Evolutionary conservation across 345 rosid genomes (phyloP), one percentile per base, ranked within the genome.

Genomic region (Excoecaria cochinchinensis): DNA sequence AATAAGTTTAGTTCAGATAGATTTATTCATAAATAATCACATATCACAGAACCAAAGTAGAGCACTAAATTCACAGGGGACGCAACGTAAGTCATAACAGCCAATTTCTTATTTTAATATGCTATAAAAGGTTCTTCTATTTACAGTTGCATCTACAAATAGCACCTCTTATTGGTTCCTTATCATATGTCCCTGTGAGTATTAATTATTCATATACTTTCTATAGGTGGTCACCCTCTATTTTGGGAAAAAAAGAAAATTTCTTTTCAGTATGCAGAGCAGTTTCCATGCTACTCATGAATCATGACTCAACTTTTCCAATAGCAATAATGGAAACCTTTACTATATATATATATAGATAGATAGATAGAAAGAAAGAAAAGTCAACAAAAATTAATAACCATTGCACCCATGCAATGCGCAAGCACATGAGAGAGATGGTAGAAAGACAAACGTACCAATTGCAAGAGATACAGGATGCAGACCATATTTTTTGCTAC

Each of bases 401-500:
- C 36, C 13, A 1, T 48, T 6, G 19, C 21, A 50, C 10, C 14
- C 58, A 25, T 15, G 71, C 12, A 46, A 59, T 47, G 68, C 31
- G 51, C 25, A 40, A 71, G n/a, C 55, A 48, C 6, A 39, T 19
- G 47, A 21, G 31, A 58, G 62, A 53, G 17, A 31, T 31, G 66
- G 13, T 14, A 61, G 9, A 75, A 36, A 38, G 8, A 73, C 55
- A 62, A 48, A 13, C 60, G 77, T 84, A 89, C 90, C 88, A 48
- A 84, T 82, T 65, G 92, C 86, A 74, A 89, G 87, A 56, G 81
- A 76, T 56, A 84, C 85, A 39, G 92, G 92, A 80, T 72, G 82
- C 73, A 89, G 75, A 31, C 84, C 79, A 62, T 84, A 74, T 61
- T 81, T 79, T 63, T 61, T 2, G 90, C 92, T 68, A 86, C 74